Percentiles rank a stretch among this genome's conserved stretches.
Evolutionary conservation across 768 basidiomycete species (phyloP).

Genomic region (Leccinum longicurvipes): DNA sequence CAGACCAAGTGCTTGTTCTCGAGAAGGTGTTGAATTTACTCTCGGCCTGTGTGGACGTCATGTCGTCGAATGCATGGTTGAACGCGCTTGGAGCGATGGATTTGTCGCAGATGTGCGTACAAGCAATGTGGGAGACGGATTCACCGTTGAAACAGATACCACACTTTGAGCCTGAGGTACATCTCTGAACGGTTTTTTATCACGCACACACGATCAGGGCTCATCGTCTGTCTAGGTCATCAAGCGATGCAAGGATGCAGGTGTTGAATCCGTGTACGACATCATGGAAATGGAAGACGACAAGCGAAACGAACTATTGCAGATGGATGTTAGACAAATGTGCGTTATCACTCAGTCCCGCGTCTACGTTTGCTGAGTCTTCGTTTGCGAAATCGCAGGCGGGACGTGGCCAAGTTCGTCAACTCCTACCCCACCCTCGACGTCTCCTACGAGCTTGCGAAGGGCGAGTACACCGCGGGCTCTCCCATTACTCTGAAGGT

Average conservation of each 20-base stretch:
- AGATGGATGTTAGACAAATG: conserved; percentile 87
- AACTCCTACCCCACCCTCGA: conserved; percentile 97
- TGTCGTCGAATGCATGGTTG: conserved; percentile 58
- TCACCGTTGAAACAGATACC: conserved; percentile 95
- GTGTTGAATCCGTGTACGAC: conserved; percentile 90
- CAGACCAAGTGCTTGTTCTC: conserved; percentile 84
- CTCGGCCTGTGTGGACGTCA: conserved; percentile 95
- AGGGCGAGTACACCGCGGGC: conserved; percentile 83
- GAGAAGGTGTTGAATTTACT: conserved; percentile 89
- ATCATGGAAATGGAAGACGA: conserved; percentile 99
- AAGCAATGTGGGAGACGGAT: conserved; percentile 97
- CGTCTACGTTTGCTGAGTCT: neutral
- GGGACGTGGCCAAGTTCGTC: conserved; percentile 91
- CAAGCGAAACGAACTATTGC: conserved; percentile 72
- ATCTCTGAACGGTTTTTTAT: neutral
- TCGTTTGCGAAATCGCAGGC: conserved; percentile 45
- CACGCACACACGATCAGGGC: neutral
- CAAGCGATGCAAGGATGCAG: conserved; percentile 77
- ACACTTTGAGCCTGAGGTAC: conserved; percentile 87
- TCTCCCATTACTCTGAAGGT: conserved; percentile 81
- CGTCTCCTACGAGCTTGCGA: conserved; percentile 79
- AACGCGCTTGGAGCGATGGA: conserved; percentile 93
- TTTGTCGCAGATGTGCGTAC: conserved; percentile 96
- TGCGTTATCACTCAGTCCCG: conserved; percentile 38
- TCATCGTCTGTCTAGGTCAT: conserved; percentile 51